Evolutionary conservation across 805 yeast species (phyloP).

Genomic region (Sugiyamaella marilandica): DNA sequence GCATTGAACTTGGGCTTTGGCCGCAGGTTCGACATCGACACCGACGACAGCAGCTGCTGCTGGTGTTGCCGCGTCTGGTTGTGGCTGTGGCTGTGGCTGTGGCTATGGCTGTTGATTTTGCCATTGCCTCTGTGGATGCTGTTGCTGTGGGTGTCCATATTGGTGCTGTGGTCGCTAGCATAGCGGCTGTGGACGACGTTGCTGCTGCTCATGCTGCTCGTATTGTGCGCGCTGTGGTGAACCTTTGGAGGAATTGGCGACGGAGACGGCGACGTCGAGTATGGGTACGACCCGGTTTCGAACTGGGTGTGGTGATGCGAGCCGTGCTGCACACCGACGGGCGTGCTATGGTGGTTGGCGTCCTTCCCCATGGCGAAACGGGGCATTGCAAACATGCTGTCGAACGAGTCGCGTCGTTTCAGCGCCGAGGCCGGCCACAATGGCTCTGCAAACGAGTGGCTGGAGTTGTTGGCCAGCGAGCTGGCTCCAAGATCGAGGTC

Average conservation of each 20-base stretch:
- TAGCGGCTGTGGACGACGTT: constrained; percentile 1
- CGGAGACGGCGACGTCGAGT: constrained; percentile 20
- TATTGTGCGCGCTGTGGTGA: constrained; percentile 1
- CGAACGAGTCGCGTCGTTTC: constrained; percentile 16
- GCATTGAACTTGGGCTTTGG: constrained; percentile 17
- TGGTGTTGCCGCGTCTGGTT: constrained; percentile 5
- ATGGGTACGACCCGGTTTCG: constrained; percentile 3
- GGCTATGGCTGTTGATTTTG: no score
- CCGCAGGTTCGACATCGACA: constrained; percentile 1
- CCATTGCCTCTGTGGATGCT: no score
- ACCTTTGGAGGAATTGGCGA: constrained; percentile 15
- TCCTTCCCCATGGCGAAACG: neutral
- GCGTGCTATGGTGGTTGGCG: constrained; percentile 3
- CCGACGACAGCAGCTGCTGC: neutral
- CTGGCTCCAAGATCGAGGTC: neutral
- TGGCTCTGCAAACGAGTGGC: neutral
- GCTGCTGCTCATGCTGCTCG: no score
- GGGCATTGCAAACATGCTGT: constrained; percentile 8
- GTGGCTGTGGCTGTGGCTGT: neutral
- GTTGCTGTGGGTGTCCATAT: no score
- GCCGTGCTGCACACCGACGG: constrained; percentile 1
- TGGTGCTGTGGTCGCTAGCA: neutral
- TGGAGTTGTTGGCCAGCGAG: neutral
- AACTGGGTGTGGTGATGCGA: neutral
- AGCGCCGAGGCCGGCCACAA: constrained; percentile 1